phyloP scores from a whole-genome alignment of 345 rosid genomes.

The Dimocarpus longan region DNA sequence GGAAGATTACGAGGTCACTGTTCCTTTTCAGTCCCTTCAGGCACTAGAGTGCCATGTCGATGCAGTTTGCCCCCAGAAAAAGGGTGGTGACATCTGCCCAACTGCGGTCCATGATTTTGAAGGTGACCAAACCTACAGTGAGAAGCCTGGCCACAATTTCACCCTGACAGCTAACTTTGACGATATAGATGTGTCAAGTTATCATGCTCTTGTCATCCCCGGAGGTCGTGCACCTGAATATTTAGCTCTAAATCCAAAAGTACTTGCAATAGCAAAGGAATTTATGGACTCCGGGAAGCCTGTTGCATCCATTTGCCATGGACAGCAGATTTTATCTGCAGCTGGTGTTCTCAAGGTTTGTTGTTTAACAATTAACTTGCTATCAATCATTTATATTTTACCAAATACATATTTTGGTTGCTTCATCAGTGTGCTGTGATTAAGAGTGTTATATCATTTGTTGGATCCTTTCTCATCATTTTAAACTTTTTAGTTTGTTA shows the following conservation, averaged over 20 bases:
- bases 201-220: conserved; percentile 92
- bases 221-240: conserved; percentile 95
- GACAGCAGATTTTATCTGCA: conserved; percentile 89
- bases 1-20: conserved; percentile 88
- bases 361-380: background rate
- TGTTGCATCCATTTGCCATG: conserved; percentile 90
- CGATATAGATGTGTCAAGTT: conserved; percentile 54
- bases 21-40: conserved; percentile 87
- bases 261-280: conserved; percentile 58
- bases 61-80: conserved; percentile 90
- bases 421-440: too few relatives aligned
- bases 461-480: too few relatives aligned
- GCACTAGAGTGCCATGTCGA: conserved; percentile 86
- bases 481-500: too few relatives aligned
- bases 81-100: conserved; percentile 71
- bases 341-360: conserved; percentile 87
- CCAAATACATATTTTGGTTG: background rate
- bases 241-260: conserved; percentile 61
- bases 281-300: conserved; percentile 78
- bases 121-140: conserved; percentile 97
- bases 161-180: conserved; percentile 65
- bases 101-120: conserved; percentile 97
- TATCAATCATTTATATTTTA: background rate
- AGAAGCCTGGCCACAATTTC: conserved; percentile 86
- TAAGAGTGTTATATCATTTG: too few relatives aligned